Percentiles rank a stretch among this genome's conserved stretches.
These are phyloP conservation scores for Heliamphora pulchella DNA, from an alignment of 179 eudicot species.

Conservation along the genomic window DNA sequence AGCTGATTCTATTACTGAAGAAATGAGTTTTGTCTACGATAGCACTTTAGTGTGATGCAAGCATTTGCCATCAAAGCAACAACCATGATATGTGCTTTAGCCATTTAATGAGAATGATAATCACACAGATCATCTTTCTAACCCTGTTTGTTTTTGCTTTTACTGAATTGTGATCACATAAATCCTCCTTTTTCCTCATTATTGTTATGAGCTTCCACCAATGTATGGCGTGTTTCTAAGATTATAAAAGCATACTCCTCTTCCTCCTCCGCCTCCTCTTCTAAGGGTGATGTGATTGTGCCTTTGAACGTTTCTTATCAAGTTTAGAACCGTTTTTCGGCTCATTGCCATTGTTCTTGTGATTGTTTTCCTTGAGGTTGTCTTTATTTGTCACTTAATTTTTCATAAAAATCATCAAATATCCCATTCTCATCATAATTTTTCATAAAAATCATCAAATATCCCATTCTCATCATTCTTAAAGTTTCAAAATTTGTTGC, in stretches of 20 bases:
- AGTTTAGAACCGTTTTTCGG: too few relatives aligned
- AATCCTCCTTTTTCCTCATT: not conserved
- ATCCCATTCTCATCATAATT: too few relatives aligned
- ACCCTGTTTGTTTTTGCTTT: not conserved
- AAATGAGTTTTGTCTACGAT: not conserved
- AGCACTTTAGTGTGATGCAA: not conserved
- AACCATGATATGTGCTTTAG: not conserved
- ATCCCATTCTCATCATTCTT: too few relatives aligned
- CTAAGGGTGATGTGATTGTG: too few relatives aligned
- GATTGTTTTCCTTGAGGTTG: too few relatives aligned
- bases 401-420: too few relatives aligned
- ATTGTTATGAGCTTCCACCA: not conserved
- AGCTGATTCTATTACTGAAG: not conserved
- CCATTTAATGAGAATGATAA: not conserved
- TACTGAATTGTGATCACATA: not conserved
- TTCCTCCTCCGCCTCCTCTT: too few relatives aligned
- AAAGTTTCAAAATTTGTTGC: too few relatives aligned
- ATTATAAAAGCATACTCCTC: not conserved
- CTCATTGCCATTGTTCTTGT: too few relatives aligned
- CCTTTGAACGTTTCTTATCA: too few relatives aligned
- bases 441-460: too few relatives aligned
- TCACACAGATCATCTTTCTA: not conserved
- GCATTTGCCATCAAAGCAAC: not conserved
- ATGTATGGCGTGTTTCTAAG: not conserved
- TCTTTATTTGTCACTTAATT: too few relatives aligned